Percentiles rank a stretch among this genome's conserved stretches.
Conservation (phyloP, 257 asterid genomes). For the Fraxinus anomala region DNA sequence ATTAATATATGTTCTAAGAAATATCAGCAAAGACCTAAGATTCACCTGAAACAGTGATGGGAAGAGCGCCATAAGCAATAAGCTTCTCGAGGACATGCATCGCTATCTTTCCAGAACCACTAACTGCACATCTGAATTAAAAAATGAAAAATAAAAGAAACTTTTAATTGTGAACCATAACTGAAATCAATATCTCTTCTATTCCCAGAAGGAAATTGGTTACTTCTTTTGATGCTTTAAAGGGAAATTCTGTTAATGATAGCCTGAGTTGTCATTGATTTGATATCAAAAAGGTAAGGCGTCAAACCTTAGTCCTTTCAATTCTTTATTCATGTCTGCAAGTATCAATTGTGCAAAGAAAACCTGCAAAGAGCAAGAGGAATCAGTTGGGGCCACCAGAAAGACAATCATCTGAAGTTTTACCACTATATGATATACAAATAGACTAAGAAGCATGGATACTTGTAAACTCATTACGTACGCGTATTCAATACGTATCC, state of each 20-base stretch:
- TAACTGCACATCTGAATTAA: conserved; percentile 84
- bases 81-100: conserved; percentile 98
- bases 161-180: conserved; percentile 8
- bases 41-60: conserved; percentile 89
- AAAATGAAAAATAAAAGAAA: conserved; percentile 25
- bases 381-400: conserved; percentile 13
- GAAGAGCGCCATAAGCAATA: conserved; percentile 85
- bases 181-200: neutral
- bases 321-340: conserved; percentile 96
- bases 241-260: conserved; percentile 4
- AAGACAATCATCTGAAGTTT: neutral
- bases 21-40: neutral
- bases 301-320: conserved; percentile 89
- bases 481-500: too few species aligned
- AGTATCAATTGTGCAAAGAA: conserved; percentile 94
- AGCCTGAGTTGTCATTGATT: neutral
- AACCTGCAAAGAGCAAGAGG: conserved; percentile 60
- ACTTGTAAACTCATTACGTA: too few species aligned
- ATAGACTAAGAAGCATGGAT: neutral
- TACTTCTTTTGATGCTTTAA: neutral
- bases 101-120: conserved; percentile 97
- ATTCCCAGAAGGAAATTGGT: neutral
- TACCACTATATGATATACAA: neutral
- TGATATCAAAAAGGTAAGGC: conserved; percentile 20
- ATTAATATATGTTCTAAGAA: neutral